A percentile compares a stretch with the other conserved stretches of the same genome.
phyloP scores from a whole-genome alignment of 2,329 filamentous ascomycete genomes.

The Trematosphaeria pertusa region DNA sequence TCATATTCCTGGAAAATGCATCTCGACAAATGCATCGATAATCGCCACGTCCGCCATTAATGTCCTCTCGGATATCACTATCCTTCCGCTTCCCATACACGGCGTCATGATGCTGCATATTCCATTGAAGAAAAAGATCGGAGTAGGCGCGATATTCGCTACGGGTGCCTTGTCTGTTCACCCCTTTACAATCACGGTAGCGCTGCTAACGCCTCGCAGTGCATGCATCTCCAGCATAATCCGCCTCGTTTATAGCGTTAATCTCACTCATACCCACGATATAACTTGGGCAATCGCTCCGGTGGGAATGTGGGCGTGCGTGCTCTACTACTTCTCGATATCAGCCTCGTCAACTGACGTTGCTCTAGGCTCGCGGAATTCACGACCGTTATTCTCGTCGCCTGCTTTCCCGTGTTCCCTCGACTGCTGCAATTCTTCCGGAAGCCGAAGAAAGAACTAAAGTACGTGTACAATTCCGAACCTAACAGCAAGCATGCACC shows the following conservation, averaged over 20 bases:
- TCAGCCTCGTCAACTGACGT: neutral
- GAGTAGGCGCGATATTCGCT: constrained; percentile 29
- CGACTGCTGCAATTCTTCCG: constrained; percentile 14
- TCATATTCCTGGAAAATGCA: constrained; percentile 21
- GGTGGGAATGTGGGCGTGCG: constrained; percentile 19
- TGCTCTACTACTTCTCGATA: neutral
- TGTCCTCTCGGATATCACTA: constrained; percentile 26
- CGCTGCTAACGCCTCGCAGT: constrained; percentile 5
- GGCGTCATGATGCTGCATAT: constrained; percentile 39
- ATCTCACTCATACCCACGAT: constrained; percentile 12
- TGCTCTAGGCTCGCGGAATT: constrained; percentile 8
- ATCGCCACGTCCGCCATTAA: constrained; percentile 24
- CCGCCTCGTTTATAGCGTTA: constrained; percentile 16
- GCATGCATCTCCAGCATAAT: constrained; percentile 17
- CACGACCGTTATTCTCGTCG: constrained; percentile 17
- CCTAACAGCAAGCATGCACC: no score
- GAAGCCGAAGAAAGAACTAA: neutral
- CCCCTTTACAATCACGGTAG: neutral
- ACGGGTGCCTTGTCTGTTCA: constrained; percentile 13
- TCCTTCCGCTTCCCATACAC: constrained; percentile 21
- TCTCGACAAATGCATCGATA: no score
- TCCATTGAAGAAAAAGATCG: constrained; percentile 37
- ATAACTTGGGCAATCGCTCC: constrained; percentile 13
- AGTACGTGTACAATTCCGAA: constrained; percentile 3
- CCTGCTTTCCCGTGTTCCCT: constrained; percentile 21